Evolutionary conservation across 805 yeast genomes (phyloP).

Genomic region (Candida quercuum): DNA sequence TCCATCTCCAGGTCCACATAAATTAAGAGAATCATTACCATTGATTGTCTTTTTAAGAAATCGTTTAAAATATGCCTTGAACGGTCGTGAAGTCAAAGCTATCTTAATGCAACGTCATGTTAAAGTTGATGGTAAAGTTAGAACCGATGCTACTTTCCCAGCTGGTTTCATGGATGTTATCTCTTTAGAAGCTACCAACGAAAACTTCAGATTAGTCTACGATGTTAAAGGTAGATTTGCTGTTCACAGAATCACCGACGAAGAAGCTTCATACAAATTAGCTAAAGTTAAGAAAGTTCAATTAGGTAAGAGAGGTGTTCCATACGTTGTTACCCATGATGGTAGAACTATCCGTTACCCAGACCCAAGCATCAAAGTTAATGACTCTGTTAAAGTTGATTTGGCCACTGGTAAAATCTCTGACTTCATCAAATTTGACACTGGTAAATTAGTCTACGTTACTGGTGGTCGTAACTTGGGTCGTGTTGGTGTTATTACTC

Average conservation of each 20-base stretch:
- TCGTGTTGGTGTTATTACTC: conserved; percentile 91
- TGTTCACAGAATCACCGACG: conserved; percentile 98
- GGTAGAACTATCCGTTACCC: conserved; percentile 99
- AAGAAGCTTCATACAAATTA: conserved; percentile 97
- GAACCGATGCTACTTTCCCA: conserved; percentile 99
- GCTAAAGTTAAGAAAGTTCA: conserved; percentile 98
- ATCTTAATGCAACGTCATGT: conserved; percentile 97
- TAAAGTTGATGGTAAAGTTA: conserved; percentile 98
- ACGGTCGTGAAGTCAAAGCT: conserved; percentile 98
- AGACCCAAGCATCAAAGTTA: conserved; percentile 93
- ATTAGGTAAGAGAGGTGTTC: conserved; percentile 97
- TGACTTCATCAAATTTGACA: conserved; percentile 85
- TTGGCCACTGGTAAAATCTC: conserved; percentile 92
- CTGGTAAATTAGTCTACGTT: conserved; percentile 87
- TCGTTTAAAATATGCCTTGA: conserved; percentile 97
- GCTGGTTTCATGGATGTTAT: conserved; percentile 99
- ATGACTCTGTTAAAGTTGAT: conserved; percentile 97
- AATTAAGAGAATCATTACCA: conserved; percentile 96
- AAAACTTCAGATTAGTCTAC: conserved; percentile 98
- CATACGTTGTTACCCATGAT: conserved; percentile 98
- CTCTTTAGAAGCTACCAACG: conserved; percentile 95
- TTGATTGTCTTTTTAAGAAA: conserved; percentile 94
- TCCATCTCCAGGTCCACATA: conserved; percentile 99
- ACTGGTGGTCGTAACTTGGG: conserved; percentile 99
- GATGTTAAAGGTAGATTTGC: conserved; percentile 99